Evolutionary conservation across 768 basidiomycete genomes (phyloP).

Genomic region (Leucosporidium scottii): DNA sequence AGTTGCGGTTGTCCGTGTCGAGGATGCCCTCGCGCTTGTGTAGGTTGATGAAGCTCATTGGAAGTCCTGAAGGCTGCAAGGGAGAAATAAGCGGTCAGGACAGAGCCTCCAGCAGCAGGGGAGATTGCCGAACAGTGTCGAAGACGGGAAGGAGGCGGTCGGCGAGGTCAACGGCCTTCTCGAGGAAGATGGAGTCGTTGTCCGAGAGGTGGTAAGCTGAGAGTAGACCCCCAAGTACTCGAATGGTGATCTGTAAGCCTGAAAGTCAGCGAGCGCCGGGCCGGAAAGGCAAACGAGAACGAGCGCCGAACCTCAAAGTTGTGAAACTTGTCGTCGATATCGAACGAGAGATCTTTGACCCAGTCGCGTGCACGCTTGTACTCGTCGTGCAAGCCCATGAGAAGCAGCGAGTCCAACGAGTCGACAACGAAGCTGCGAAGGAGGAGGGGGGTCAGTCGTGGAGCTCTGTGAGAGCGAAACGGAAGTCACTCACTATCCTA

Average conservation of each 20-base stretch:
- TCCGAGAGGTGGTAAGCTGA: slow-evolving; percentile 74
- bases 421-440: slow-evolving; percentile 49
- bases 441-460: background rate
- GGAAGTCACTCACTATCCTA: slow-evolving; percentile 41
- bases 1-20: slow-evolving; percentile 54
- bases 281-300: no score
- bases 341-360: slow-evolving; percentile 67
- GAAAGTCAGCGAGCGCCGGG: slow-evolving; percentile 15
- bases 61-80: slow-evolving; percentile 58
- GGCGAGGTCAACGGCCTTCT: slow-evolving; percentile 72
- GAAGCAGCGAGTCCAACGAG: slow-evolving; percentile 73
- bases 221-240: slow-evolving; percentile 81
- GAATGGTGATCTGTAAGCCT: slow-evolving; percentile 68
- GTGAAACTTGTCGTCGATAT: slow-evolving; percentile 69
- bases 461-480: background rate
- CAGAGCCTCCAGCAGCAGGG: background rate
- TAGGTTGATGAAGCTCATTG: slow-evolving; percentile 72
- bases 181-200: slow-evolving; percentile 59
- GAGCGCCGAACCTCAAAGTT: slow-evolving; percentile 68
- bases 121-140: slow-evolving; percentile 48
- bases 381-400: slow-evolving; percentile 76
- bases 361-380: slow-evolving; percentile 69
- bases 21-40: slow-evolving; percentile 54
- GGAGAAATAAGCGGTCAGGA: background rate
- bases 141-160: slow-evolving; percentile 79